A percentile compares a stretch with the other conserved stretches of the same genome.
phyloP scores from a whole-genome alignment of 192 early-diverging fungal genomes.

The Backusella parvicylindrica region DNA sequence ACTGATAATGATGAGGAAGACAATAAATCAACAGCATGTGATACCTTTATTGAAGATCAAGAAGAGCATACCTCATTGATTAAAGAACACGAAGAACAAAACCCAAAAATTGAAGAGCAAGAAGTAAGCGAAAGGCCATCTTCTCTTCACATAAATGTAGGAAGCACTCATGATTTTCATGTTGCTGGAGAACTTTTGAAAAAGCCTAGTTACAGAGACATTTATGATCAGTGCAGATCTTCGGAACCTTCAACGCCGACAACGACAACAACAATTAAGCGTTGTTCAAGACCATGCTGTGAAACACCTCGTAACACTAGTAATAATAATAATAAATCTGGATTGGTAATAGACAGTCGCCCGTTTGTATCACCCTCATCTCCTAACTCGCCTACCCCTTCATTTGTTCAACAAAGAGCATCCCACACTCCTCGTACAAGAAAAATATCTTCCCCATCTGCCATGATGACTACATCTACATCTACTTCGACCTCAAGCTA shows the following conservation, averaged over 20 bases:
- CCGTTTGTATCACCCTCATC: not conserved
- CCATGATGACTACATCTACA: not conserved
- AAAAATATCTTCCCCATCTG: constrained; percentile 1
- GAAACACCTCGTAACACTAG: constrained; percentile 1
- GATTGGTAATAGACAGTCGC: not conserved
- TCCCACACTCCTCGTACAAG: not conserved
- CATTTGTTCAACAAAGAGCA: not conserved
- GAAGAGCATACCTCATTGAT: not conserved
- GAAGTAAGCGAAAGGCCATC: not conserved
- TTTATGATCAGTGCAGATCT: constrained; percentile 3
- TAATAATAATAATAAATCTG: not conserved
- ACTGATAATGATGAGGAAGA: not conserved
- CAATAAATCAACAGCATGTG: not conserved
- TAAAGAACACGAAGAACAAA: not conserved
- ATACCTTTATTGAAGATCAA: not conserved
- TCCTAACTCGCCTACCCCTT: constrained; percentile 1
- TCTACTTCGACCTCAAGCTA: not conserved
- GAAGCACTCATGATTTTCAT: not conserved
- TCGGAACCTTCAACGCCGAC: constrained; percentile 5
- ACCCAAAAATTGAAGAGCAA: not conserved
- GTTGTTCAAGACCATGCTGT: constrained; percentile 1
- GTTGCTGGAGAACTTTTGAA: not conserved
- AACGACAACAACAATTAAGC: not conserved
- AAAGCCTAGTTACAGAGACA: not conserved
- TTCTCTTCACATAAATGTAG: not conserved